phyloP scores from a whole-genome alignment of 1,139 yeast species.

The Zygotorulaspora mrakii region DNA sequence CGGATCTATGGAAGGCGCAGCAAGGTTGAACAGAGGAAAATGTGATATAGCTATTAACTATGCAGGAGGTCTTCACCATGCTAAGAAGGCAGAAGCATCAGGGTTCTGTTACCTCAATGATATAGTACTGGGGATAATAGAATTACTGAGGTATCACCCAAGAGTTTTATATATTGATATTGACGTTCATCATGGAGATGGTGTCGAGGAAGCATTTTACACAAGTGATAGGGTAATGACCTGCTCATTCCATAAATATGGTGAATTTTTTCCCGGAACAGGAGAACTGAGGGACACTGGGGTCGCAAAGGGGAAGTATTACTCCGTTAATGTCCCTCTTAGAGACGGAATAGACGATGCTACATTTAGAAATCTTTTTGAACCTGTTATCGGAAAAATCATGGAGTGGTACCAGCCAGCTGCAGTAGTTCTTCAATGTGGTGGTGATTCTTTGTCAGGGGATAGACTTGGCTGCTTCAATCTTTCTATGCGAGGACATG shows the following conservation, averaged over 20 bases:
- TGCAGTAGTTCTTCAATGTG: conserved; percentile 86
- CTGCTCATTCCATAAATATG: conserved; percentile 93
- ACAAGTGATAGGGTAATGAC: conserved; percentile 97
- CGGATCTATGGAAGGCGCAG: conserved; percentile 96
- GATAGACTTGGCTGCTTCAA: conserved; percentile 92
- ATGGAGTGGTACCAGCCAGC: conserved; percentile 95
- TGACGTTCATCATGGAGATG: conserved; percentile 98
- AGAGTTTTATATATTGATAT: conserved; percentile 94
- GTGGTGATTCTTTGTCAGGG: conserved; percentile 90
- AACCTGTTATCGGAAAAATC: conserved; percentile 74
- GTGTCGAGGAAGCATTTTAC: conserved; percentile 96
- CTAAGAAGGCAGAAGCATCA: conserved; percentile 90
- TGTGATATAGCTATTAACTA: conserved; percentile 95
- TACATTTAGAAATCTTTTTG: conserved; percentile 80
- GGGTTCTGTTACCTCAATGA: conserved; percentile 94
- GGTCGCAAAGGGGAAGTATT: conserved; percentile 83
- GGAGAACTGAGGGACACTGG: conserved; percentile 89
- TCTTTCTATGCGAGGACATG: conserved; percentile 88
- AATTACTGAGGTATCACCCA: conserved; percentile 84
- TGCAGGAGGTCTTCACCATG: conserved; percentile 97
- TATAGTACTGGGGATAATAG: conserved; percentile 86
- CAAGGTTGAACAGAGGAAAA: conserved; percentile 84
- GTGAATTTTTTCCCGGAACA: conserved; percentile 95
- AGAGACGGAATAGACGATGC: conserved; percentile 92
- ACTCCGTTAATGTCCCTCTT: conserved; percentile 82